Base-by-base conservation (phyloP, 2,329 filamentous ascomycete species). In the Apiospora saccharicola region DNA sequence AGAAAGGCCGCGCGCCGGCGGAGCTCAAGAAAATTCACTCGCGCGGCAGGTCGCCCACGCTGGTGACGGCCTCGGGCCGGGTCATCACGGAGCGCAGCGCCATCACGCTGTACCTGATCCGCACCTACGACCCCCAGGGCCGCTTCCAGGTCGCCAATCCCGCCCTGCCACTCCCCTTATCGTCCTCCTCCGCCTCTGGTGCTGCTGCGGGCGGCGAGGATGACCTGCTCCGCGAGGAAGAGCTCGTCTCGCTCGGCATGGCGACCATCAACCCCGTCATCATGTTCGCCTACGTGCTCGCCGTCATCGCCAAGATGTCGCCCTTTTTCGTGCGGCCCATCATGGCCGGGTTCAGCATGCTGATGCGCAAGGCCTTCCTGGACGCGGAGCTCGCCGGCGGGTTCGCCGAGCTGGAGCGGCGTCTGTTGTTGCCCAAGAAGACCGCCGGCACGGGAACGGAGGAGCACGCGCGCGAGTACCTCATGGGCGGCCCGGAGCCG, bases 91-190 rank as follows among this genome's bases (percentile, higher is more conserved):
- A 76, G 75, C 73, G 74, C 34, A 71, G 70, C 68, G 76, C 74
- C 67, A 77, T 77, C 71, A 43, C 72, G 5, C 71, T 75, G 6
- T 76, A 73, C 69, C 75, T 76, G 22, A 75, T 75, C 57, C 57
- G 71, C 49, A 72, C 69, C 1, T 74, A 76, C 73, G 75, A 75
- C 73, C 41, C 70, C 30, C 71, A 46, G 16, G 69, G 44, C 22
- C 73, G 71, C 19, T 76, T 77, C 73, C 69, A 72, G 49, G 41
- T 74, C 0, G 71, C 69, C 13, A 13, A 72, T 1, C 57, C 57
- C 1, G 7, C 69, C 1, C 19, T 53, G 14, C 22, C 49, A 2
- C n/a, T 34, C 8, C 34, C 51, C 2, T 14, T 4, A 12, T 49
- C 46, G 12, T 30, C 51, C 12, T 53, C 51, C 2, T 26, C 14